A percentile compares a stretch with the other conserved stretches of the same genome.
These are phyloP conservation scores for Globisporangium splendens DNA, from an alignment of 352 stramenopile species.

Conservation along the genomic window DNA sequence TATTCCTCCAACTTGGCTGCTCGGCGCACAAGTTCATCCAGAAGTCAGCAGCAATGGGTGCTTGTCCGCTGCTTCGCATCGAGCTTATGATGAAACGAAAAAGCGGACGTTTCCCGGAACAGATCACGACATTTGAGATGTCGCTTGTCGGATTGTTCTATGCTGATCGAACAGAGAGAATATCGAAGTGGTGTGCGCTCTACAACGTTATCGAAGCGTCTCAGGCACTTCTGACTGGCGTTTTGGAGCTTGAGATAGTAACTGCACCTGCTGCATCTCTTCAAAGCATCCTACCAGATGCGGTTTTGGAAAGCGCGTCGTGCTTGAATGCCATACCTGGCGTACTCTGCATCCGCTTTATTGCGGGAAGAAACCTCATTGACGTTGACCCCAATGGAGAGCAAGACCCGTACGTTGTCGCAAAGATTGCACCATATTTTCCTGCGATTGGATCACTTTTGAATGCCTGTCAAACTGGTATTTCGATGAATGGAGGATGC, in stretches of 20 bases:
- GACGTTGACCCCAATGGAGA: constrained; percentile 47
- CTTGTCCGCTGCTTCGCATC: constrained; percentile 31
- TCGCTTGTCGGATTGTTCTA: constrained; percentile 20
- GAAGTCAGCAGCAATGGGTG: constrained; percentile 19
- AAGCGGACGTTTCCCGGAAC: constrained; percentile 24
- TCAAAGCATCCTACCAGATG: not conserved
- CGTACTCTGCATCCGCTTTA: constrained; percentile 36
- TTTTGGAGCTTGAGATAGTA: constrained; percentile 19
- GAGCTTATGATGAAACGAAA: constrained; percentile 28
- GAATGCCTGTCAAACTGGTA: constrained; percentile 28
- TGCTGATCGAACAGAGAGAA: constrained; percentile 1
- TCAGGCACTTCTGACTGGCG: not conserved
- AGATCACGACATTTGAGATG: constrained; percentile 17
- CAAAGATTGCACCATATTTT: constrained; percentile 19
- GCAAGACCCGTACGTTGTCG: constrained; percentile 47
- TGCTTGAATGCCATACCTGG: constrained; percentile 14
- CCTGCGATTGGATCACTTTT: not conserved
- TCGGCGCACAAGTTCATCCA: constrained; percentile 11
- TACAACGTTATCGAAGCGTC: not conserved
- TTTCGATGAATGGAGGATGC: constrained; percentile 44
- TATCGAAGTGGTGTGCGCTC: constrained; percentile 17
- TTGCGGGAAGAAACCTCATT: constrained; percentile 38
- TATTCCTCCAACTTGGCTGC: constrained; percentile 18
- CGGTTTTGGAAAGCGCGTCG: not conserved
- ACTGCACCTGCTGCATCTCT: not conserved